Evolutionary conservation across 495 filamentous ascomycete genomes (phyloP).

Genomic region (Aspergillus olivimuriae): DNA sequence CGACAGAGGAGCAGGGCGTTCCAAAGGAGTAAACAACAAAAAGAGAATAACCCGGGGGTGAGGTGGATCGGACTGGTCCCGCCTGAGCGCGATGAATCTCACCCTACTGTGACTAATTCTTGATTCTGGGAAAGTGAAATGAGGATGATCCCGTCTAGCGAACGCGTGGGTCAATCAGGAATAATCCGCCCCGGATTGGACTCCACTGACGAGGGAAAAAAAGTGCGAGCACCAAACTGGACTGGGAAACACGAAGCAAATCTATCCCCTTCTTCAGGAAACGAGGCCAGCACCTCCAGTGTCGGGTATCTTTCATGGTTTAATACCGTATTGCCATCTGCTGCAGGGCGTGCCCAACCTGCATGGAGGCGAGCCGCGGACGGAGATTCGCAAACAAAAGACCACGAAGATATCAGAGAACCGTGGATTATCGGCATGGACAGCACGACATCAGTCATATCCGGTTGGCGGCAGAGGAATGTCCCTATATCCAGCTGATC

Average conservation of each 20-base stretch:
- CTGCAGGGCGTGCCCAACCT: too few relatives aligned
- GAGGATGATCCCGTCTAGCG: constrained; percentile 12
- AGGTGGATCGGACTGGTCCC: not conserved
- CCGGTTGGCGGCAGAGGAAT: not conserved
- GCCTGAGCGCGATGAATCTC: not conserved
- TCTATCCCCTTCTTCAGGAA: not conserved
- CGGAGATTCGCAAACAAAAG: too few relatives aligned
- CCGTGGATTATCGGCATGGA: too few relatives aligned
- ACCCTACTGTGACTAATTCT: constrained; percentile 1
- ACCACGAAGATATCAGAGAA: too few relatives aligned
- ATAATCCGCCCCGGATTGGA: constrained; percentile 11
- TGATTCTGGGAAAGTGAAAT: constrained; percentile 8
- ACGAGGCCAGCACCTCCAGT: not conserved
- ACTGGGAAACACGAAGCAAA: not conserved
- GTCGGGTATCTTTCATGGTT: too few relatives aligned
- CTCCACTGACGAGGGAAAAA: constrained; percentile 3
- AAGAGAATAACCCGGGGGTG: not conserved
- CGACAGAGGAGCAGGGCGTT: not conserved
- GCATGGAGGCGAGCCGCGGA: too few relatives aligned
- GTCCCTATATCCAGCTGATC: not conserved
- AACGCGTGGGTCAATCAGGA: constrained; percentile 16
- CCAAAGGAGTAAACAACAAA: not conserved
- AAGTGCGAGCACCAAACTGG: not conserved
- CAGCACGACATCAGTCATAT: not conserved
- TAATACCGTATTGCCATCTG: too few relatives aligned